Conservation (phyloP, 2,329 filamentous ascomycete genomes). For the Exserohilum turcica region DNA sequence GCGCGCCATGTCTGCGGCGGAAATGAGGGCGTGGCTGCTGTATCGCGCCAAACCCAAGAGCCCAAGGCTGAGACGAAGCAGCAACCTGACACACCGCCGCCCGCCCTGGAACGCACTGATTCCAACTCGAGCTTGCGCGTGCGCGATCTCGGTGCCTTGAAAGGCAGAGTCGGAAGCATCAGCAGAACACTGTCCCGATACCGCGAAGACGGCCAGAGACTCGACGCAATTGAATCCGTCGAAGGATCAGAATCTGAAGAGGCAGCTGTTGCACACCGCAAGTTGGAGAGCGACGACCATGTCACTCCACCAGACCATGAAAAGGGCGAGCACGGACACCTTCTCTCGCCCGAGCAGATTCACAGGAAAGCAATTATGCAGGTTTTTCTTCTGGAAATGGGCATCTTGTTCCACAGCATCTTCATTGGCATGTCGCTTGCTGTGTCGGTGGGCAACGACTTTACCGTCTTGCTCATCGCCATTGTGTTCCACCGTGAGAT, state of each 20-base stretch:
- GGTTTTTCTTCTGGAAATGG: slow-evolving; percentile 59
- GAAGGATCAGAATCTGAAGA: slow-evolving; percentile 37
- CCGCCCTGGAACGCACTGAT: slow-evolving; percentile 21
- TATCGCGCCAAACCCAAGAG: slow-evolving; percentile 22
- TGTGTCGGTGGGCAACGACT: slow-evolving; percentile 59
- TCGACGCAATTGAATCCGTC: slow-evolving; percentile 53
- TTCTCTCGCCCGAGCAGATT: slow-evolving; percentile 28
- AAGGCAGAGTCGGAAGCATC: slow-evolving; percentile 34
- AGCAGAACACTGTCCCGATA: slow-evolving; percentile 38
- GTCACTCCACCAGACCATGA: slow-evolving; percentile 34
- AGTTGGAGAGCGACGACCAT: slow-evolving; percentile 27
- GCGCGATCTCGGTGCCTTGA: slow-evolving; percentile 30
- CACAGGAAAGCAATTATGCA: slow-evolving; percentile 42
- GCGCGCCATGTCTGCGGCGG: slow-evolving; percentile 63
- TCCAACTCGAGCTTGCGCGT: slow-evolving; percentile 32
- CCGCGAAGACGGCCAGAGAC: slow-evolving; percentile 30
- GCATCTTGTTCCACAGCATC: slow-evolving; percentile 66
- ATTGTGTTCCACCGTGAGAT: slow-evolving; percentile 61
- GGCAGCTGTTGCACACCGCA: slow-evolving; percentile 48
- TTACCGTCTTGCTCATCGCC: slow-evolving; percentile 63
- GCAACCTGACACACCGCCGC: slow-evolving; percentile 9
- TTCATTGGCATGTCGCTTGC: slow-evolving; percentile 67
- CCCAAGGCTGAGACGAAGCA: slow-evolving; percentile 4
- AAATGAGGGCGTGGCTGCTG: slow-evolving; percentile 46
- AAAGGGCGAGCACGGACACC: slow-evolving; percentile 17